Percentiles rank a stretch among this genome's conserved stretches.
Conservation (phyloP, 2,329 filamentous ascomycete species). For the Capronia epimyces region DNA sequence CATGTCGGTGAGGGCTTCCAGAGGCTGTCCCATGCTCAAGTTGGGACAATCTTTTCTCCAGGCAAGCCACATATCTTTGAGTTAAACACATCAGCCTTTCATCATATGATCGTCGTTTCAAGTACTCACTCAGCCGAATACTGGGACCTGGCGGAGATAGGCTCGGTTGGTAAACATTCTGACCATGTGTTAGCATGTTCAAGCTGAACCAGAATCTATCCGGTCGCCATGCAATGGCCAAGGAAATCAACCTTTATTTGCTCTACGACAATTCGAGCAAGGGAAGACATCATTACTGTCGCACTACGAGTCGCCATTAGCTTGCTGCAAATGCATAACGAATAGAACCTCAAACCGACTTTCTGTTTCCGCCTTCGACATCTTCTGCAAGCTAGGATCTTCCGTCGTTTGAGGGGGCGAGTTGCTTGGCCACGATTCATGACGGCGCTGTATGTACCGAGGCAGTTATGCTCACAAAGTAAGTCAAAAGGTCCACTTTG, state of each 20-base stretch:
- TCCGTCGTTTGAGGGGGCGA: constrained; percentile 4
- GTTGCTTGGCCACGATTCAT: no score
- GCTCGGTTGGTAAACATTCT: constrained; percentile 5
- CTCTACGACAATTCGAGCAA: constrained; percentile 4
- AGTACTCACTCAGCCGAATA: constrained; percentile 3
- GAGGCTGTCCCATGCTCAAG: no score
- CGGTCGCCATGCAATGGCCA: no score
- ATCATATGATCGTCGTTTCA: neutral
- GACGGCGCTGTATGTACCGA: neutral
- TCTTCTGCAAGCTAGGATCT: constrained; percentile 3
- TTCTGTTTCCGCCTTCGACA: constrained; percentile 6
- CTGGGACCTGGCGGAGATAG: neutral
- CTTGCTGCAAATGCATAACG: neutral
- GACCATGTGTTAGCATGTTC: no score
- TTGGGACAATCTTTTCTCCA: constrained; percentile 2
- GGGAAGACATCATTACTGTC: constrained; percentile 1
- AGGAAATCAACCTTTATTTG: constrained; percentile 8
- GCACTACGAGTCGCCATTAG: constrained; percentile 3
- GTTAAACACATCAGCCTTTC: no score
- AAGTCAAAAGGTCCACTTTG: no score
- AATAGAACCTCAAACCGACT: neutral
- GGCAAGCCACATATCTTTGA: constrained; percentile 1
- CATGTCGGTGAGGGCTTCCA: no score
- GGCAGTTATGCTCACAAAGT: no score
- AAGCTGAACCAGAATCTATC: no score